Evolutionary conservation across 352 stramenopile genomes (phyloP), one percentile per base, ranked within the genome.

Genomic region (Pythium insidiosum): DNA sequence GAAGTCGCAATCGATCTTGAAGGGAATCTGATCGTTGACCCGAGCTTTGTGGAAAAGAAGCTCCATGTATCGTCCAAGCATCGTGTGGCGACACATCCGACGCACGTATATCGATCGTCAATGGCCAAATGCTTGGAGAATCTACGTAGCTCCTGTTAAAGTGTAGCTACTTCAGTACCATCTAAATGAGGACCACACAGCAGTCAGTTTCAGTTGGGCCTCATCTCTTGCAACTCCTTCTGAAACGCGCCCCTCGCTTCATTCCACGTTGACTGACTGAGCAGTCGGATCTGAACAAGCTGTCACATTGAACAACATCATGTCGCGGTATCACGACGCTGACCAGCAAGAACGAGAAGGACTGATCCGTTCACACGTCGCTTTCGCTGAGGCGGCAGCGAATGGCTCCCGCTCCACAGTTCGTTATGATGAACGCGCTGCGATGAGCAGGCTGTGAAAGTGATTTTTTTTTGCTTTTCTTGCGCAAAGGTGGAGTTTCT

Each of bases 1-100:
- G 60, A 72, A 45, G 58, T 79, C 20, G 40, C 58, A 16, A 47
- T 75, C 4, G 68, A 79, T 44, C 41, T 39, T 33, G 37, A 62
- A 35, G 68, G 68, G 0, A 79, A 73, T 24, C 34, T 73, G 25
- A 72, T 79, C 23, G 61, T 79, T 5, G 64, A 73, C 23, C 68
- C 68, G 21, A 74, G 63, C 43, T 67, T 74, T 20, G 59, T 78
- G 20, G 66, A 78, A 38, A 69, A 72, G 28, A 61, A 66, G 11
- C 52, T 78, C 9, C 62, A 71, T 21, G 58, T 70, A 2, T 57
- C 53, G 11, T 63, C 61, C 5, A 71, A 67, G 37, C 45, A 48
- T 11, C 54, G 60, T 35, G 57, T 71, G 4, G 56, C 61, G 16
- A 60, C 49, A 19, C 61, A 71, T 30, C 53, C 57, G 9, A 67